Conservation (phyloP, 2,329 filamentous ascomycete genomes). For the Simplicillium sp. region DNA sequence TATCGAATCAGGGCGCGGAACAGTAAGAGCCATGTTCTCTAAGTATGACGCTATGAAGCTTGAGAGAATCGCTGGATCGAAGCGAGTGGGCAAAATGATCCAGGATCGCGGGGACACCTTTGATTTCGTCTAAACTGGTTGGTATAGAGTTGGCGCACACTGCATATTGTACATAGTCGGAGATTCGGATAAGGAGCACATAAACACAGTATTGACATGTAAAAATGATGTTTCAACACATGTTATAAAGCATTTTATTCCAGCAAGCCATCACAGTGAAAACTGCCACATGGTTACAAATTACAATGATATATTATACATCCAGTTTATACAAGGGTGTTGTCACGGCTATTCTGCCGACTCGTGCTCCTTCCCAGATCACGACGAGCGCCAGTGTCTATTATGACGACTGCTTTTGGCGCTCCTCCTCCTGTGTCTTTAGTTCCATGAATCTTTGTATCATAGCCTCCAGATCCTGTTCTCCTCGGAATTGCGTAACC, state of each 20-base stretch:
- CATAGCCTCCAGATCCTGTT: slow-evolving; percentile 58
- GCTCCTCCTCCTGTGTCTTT: slow-evolving; percentile 10
- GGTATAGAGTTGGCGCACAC: background rate
- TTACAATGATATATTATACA: no score
- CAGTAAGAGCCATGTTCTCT: slow-evolving; percentile 61
- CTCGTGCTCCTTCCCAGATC: no score
- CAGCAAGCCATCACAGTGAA: no score
- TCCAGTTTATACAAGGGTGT: no score
- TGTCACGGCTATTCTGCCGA: no score
- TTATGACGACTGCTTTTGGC: slow-evolving; percentile 1
- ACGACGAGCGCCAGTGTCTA: no score
- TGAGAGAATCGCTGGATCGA: slow-evolving; percentile 77
- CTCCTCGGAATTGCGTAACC: slow-evolving; percentile 69
- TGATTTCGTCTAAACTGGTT: slow-evolving; percentile 67
- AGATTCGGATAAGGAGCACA: no score
- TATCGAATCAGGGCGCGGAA: slow-evolving; percentile 49
- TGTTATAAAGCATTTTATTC: no score
- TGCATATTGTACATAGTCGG: background rate
- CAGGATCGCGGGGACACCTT: slow-evolving; percentile 81
- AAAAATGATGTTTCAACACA: no score
- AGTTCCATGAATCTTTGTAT: slow-evolving; percentile 32
- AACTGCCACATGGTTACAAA: no score
- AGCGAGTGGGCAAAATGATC: slow-evolving; percentile 76
- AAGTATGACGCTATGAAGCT: slow-evolving; percentile 84
- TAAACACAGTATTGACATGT: no score